phyloP scores from a whole-genome alignment of 2,329 filamentous ascomycete species.

The Xylaria sp. region DNA sequence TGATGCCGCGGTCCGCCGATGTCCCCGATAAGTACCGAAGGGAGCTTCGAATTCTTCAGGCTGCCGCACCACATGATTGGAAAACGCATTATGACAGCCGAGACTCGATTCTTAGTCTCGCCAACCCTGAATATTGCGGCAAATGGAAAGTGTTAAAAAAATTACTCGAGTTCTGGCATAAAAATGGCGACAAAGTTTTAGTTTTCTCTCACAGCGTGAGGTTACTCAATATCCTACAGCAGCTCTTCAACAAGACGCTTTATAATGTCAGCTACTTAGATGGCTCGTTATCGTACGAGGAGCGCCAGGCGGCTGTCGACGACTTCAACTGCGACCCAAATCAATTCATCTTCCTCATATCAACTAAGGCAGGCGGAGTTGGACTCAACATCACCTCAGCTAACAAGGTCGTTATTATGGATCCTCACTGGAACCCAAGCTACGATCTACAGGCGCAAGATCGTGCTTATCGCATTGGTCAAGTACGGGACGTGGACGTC shows the following conservation, averaged over 20 bases:
- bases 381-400: constrained; percentile 97
- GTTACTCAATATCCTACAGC: constrained; percentile 83
- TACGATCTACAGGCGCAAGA: constrained; percentile 97
- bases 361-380: constrained; percentile 90
- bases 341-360: constrained; percentile 96
- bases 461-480: constrained; percentile 93
- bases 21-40: constrained; percentile 78
- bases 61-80: constrained; percentile 81
- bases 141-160: constrained; percentile 95
- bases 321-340: constrained; percentile 89
- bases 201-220: constrained; percentile 95
- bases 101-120: constrained; percentile 82
- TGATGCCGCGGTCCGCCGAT: constrained; percentile 77
- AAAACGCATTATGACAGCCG: constrained; percentile 76
- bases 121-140: constrained; percentile 91
- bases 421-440: constrained; percentile 97
- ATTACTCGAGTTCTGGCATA: constrained; percentile 88
- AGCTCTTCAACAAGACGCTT: constrained; percentile 85
- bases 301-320: constrained; percentile 83
- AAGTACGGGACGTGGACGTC: constrained; percentile 92
- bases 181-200: constrained; percentile 90
- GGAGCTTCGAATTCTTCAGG: constrained; percentile 78
- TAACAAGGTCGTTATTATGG: constrained; percentile 97
- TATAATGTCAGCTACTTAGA: constrained; percentile 95
- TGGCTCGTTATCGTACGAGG: constrained; percentile 83